Conservation (phyloP, 2,329 filamentous ascomycete species). For the Cercospora citrullina region DNA sequence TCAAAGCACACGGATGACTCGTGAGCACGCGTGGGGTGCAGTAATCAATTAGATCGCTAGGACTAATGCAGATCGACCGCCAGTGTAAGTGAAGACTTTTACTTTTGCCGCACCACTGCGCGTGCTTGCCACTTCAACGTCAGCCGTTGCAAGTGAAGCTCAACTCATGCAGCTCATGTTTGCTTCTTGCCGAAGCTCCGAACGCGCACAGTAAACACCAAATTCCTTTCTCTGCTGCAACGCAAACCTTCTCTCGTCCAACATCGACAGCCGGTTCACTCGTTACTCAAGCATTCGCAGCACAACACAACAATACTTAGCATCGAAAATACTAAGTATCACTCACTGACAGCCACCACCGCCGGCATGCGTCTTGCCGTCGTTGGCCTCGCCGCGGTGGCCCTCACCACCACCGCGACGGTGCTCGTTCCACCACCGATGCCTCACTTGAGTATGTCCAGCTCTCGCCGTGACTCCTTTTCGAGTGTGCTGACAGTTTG, state of each 20-base stretch:
- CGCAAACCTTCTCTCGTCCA: constrained; percentile 12
- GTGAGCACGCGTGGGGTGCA: background rate
- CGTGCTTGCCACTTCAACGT: background rate
- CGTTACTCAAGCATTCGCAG: constrained; percentile 9
- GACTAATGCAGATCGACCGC: background rate
- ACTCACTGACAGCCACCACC: background rate
- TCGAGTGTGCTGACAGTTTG: background rate
- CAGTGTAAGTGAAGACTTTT: background rate
- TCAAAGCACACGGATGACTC: background rate
- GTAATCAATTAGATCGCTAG: background rate
- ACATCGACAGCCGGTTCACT: constrained; percentile 13
- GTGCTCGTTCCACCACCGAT: background rate
- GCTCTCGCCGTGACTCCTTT: background rate
- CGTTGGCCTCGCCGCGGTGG: background rate
- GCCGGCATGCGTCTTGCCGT: constrained; percentile 9
- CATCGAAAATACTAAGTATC: constrained; percentile 7
- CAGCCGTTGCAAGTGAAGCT: constrained; percentile 7
- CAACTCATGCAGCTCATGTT: background rate
- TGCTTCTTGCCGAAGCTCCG: constrained; percentile 1
- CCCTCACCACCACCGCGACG: background rate
- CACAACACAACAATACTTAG: constrained; percentile 12
- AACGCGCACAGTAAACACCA: background rate
- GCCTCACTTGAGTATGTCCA: background rate
- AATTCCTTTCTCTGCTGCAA: background rate
- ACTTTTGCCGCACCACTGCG: background rate